Evolutionary conservation across 2,329 filamentous ascomycete species (phyloP), one percentile per base, ranked within the genome.

Genomic region (Colletotrichum sp.): DNA sequence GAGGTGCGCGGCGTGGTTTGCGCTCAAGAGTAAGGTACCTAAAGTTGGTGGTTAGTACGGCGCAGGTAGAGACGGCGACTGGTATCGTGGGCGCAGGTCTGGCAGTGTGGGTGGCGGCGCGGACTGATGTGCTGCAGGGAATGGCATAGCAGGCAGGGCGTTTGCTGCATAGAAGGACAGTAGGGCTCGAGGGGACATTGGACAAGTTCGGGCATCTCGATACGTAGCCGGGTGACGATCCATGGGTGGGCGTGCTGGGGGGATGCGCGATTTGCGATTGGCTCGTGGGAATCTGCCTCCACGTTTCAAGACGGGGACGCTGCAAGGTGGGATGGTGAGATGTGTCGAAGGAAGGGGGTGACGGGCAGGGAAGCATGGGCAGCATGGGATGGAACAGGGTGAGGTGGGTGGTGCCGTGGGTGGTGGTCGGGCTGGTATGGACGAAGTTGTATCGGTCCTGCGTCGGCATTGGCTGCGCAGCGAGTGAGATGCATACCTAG

Each of bases 301-400:
- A 71, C 61, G 74, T 76, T 76, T 76, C 74, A 75, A 76, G 72
- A 71, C 36, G 52, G 67, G 72, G 74, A 24, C 61, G 71, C 60
- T 71, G 74, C 71, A 75, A 67, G 71, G 66, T 59, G 63, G 66
- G 66, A 75, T 76, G 67, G 64, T 34, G 61, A 76, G 74, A 70
- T 76, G 66, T 28, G 66, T 70, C 71, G 36, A 75, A 67, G 67
- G 36, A 63, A 52, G 67, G 57, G 30, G 39, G 64, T 64, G 43
- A 73, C 43, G 34, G 60, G 67, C 57, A 34, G 63, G 28, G 61
- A 15, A 64, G 61, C 55, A 21, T 18, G 28, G 52, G 52, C 52
- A 71, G 61, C 60, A 76, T 74, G 60, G 67, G 71, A 75, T 61
- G 74, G 72, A 60, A 74, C 48, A 63, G 57, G 63, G 55, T 68